Evolutionary conservation across 2,329 filamentous ascomycete species (phyloP).

Genomic region (Aureobasidium sp.): DNA sequence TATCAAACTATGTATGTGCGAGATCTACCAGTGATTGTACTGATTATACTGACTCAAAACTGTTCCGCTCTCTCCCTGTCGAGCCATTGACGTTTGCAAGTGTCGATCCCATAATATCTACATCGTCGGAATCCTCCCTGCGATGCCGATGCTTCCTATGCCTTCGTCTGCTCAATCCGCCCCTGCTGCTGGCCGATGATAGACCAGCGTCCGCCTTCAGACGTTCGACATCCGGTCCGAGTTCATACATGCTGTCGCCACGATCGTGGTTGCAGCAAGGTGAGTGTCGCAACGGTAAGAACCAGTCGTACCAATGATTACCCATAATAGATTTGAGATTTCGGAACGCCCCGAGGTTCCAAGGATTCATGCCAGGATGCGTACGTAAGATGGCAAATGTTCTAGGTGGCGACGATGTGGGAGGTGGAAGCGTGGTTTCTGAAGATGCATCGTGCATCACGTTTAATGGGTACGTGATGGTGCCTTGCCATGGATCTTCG

Average conservation of each 20-base stretch:
- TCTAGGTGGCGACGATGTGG: conserved; percentile 30
- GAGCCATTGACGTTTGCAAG: conserved; percentile 8
- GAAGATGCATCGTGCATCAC: conserved; percentile 17
- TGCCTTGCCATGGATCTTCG: conserved; percentile 26
- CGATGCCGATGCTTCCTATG: not conserved
- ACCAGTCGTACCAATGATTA: conserved; percentile 60
- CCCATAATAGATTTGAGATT: conserved; percentile 84
- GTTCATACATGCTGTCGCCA: conserved; percentile 24
- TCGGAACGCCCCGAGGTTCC: conserved; percentile 59
- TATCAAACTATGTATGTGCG: conserved; percentile 4
- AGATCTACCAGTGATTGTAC: no score
- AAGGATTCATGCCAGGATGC: conserved; percentile 70
- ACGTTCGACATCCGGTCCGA: conserved; percentile 27
- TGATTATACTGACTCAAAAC: not conserved
- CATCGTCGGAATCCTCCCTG: not conserved
- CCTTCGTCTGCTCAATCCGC: not conserved
- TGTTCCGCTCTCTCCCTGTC: not conserved
- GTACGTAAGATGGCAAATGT: conserved; percentile 75
- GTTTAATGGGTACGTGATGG: conserved; percentile 52
- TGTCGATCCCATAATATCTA: not conserved
- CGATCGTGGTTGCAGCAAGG: conserved; percentile 59
- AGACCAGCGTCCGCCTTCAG: conserved; percentile 23
- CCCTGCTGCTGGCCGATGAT: not conserved
- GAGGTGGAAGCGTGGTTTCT: conserved; percentile 20
- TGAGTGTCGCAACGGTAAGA: conserved; percentile 65